phyloP scores from a whole-genome alignment of 129 eudicot genomes.

The Helianthus tuberosus region DNA sequence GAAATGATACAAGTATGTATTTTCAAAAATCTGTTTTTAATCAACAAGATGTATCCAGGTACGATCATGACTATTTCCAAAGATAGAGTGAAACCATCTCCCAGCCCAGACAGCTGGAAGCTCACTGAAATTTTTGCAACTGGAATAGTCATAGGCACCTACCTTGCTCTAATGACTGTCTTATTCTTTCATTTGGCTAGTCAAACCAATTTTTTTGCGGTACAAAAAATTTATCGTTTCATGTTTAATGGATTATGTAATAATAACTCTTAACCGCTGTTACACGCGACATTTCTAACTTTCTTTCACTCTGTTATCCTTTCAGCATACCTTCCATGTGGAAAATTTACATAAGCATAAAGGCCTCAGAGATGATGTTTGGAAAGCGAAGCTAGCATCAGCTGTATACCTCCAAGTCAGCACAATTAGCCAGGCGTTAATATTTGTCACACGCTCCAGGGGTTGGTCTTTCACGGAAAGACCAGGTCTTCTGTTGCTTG shows the following conservation, averaged over 20 bases:
- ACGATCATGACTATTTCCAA: slow-evolving; percentile 57
- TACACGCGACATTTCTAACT: slow-evolving; percentile 3
- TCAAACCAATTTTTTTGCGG: slow-evolving; percentile 48
- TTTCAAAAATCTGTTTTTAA: slow-evolving; percentile 7
- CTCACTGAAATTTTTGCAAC: slow-evolving; percentile 59
- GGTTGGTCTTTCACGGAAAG: slow-evolving; percentile 55
- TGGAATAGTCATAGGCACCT: slow-evolving; percentile 53
- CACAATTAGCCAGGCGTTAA: slow-evolving; percentile 62
- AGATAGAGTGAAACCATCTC: slow-evolving; percentile 61
- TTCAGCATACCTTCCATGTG: slow-evolving; percentile 39
- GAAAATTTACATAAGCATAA: slow-evolving; percentile 26
- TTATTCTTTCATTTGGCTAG: slow-evolving; percentile 46
- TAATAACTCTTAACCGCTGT: background rate
- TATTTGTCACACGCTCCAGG: slow-evolving; percentile 53
- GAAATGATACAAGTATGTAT: background rate
- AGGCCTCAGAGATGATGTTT: background rate
- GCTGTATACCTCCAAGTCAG: slow-evolving; percentile 62
- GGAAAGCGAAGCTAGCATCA: slow-evolving; percentile 45
- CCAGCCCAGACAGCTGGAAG: slow-evolving; percentile 59
- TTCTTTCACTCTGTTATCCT: slow-evolving; percentile 4
- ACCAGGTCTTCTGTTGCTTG: slow-evolving; percentile 45
- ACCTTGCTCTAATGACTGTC: slow-evolving; percentile 52
- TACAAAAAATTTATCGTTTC: slow-evolving; percentile 6
- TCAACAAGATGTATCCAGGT: slow-evolving; percentile 28
- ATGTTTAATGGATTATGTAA: background rate